A percentile compares a stretch with the other conserved stretches of the same genome.
These are phyloP conservation scores for Limtongozyma cylindracea DNA, from an alignment of 805 yeast genomes.

Conservation along the genomic window DNA sequence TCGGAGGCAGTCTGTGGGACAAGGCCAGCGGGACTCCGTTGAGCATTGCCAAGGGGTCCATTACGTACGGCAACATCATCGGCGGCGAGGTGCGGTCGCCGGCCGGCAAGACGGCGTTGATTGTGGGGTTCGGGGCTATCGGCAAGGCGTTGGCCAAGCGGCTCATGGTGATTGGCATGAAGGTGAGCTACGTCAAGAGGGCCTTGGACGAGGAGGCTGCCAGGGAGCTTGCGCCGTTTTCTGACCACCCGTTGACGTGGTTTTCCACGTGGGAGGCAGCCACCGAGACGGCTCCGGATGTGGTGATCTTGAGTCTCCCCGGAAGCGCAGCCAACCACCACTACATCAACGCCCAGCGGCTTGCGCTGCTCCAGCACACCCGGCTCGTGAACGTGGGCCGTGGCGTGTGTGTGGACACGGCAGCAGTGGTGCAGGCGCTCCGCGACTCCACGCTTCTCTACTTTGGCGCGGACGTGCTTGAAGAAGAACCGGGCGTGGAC, in stretches of 20 bases:
- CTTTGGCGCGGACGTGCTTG: constrained; percentile 55
- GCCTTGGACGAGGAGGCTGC: constrained; percentile 10
- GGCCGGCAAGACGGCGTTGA: constrained; percentile 25
- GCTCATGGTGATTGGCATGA: constrained; percentile 32
- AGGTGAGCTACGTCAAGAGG: constrained; percentile 36
- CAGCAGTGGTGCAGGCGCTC: constrained; percentile 32
- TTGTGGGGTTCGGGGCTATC: constrained; percentile 57
- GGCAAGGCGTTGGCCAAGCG: constrained; percentile 39
- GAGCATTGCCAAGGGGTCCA: no score
- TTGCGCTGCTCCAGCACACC: constrained; percentile 28
- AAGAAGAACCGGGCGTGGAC: constrained; percentile 31
- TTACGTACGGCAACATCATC: no score
- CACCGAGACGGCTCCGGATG: constrained; percentile 19
- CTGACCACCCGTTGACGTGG: constrained; percentile 17
- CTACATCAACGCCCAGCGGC: constrained; percentile 18
- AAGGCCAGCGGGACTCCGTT: no score
- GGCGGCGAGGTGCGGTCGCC: no score
- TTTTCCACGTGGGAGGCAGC: constrained; percentile 10
- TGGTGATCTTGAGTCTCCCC: constrained; percentile 44
- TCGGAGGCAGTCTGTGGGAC: no score
- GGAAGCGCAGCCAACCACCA: constrained; percentile 29
- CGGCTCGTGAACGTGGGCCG: constrained; percentile 56
- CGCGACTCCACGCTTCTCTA: constrained; percentile 30
- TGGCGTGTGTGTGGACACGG: constrained; percentile 42
- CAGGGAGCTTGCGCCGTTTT: no score